Base-by-base conservation (phyloP, 2,329 filamentous ascomycete genomes). In the Colletotrichum liriopes region DNA sequence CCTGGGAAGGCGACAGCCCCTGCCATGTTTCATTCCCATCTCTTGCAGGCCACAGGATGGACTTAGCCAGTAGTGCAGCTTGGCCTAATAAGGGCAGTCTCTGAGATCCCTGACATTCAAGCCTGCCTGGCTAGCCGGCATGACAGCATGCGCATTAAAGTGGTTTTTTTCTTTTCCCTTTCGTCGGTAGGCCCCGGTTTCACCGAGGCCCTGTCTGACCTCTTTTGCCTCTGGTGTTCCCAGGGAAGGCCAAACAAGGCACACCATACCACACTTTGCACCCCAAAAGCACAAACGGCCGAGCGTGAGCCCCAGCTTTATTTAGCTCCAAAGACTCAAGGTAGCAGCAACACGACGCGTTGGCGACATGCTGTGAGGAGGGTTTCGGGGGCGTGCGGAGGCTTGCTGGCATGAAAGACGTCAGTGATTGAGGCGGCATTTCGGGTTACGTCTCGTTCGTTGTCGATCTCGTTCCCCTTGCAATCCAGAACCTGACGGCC, bases 131-230 rank as follows among this genome's bases (percentile, higher is more conserved):
- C 62, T 61, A 67, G 49, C 64, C 54, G 49, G 64, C 68, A 68
- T 67, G 59, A 67, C 62, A 68, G 68, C 39, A 72, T 71, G 63
- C 64, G 70, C 67, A 72, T 74, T 47, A 70, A 70, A 66, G 71
- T 70, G 61, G 51, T 73, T 43, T 66, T 26, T 23, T 5, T 23
- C 23, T 7, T 16, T 2, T 18, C n/a, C 54, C 54, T 56, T 56
- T 64, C 56, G 73, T 74, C 73, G 75, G 63, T 55, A 63, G 72
- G 74, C 75, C 70, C 74, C 73, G 71, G 70, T 76, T 71, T 76
- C 59, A 74, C 73, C 70, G 73, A 71, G n/a, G 69, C 51, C 65
- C n/a, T 65, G 47, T 23, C 49, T 45, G 43, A 23, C 58, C 16
- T 41, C 18, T 26, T 20, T 32, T 49, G 29, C 62, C 11, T 43